Conservation (phyloP, 2,329 filamentous ascomycete species). For the Fusarium chlamydosporum region DNA sequence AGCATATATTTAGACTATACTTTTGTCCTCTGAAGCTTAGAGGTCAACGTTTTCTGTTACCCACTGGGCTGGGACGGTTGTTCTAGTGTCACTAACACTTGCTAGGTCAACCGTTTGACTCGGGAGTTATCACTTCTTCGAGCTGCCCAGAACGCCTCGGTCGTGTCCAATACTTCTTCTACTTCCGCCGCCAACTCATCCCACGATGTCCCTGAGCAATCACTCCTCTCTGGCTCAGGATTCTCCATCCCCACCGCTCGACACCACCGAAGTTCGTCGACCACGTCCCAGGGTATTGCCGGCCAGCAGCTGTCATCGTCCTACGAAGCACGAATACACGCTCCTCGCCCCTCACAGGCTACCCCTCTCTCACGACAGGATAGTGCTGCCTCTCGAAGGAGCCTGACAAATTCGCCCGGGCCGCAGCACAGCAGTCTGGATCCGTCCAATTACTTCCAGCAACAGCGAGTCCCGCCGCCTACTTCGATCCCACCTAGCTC, state of each 20-base stretch:
- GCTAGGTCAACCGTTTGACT: slow-evolving; percentile 89
- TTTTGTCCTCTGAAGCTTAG: no score
- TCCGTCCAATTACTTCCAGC: slow-evolving; percentile 63
- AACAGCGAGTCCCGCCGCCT: slow-evolving; percentile 60
- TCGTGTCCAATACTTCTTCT: slow-evolving; percentile 75
- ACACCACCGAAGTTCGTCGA: slow-evolving; percentile 72
- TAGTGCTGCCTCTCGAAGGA: slow-evolving; percentile 68
- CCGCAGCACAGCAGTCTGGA: slow-evolving; percentile 62
- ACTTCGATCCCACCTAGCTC: slow-evolving; percentile 56
- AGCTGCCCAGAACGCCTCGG: slow-evolving; percentile 75
- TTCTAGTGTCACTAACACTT: not conserved
- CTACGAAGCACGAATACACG: slow-evolving; percentile 60
- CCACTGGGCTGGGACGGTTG: not conserved
- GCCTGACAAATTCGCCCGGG: slow-evolving; percentile 65
- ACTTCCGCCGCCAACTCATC: slow-evolving; percentile 68
- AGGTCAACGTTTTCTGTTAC: no score
- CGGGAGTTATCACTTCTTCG: slow-evolving; percentile 90
- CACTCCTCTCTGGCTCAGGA: slow-evolving; percentile 69
- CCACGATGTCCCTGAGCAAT: slow-evolving; percentile 64
- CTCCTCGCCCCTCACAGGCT: slow-evolving; percentile 61
- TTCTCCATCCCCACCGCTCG: slow-evolving; percentile 70
- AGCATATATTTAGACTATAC: no score
- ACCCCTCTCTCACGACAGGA: slow-evolving; percentile 67
- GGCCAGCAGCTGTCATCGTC: slow-evolving; percentile 55
- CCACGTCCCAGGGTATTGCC: slow-evolving; percentile 66